Evolutionary conservation across 305 asterid species (phyloP).

Genomic region (Rubia tinctorum): DNA sequence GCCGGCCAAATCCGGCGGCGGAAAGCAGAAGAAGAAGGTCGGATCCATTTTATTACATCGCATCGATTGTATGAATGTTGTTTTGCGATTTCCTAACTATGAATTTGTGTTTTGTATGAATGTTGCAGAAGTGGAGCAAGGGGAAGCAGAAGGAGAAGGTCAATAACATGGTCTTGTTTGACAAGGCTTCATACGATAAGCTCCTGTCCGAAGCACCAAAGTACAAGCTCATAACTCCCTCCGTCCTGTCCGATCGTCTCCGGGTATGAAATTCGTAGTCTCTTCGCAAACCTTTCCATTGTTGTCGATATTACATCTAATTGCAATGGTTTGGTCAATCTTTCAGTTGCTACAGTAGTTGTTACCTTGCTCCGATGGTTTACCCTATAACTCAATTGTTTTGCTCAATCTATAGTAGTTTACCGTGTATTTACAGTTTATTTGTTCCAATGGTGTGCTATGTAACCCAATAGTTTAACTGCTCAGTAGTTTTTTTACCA

Average conservation of each 20-base stretch:
- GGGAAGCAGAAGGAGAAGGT: constrained; percentile 7
- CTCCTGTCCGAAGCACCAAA: constrained; percentile 1
- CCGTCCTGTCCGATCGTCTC: constrained; percentile 3
- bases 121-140: constrained; percentile 7
- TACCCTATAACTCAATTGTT: too few species aligned
- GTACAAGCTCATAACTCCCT: constrained; percentile 5
- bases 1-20: constrained; percentile 4
- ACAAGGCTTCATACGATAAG: not conserved
- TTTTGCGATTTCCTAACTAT: not conserved
- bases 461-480: too few species aligned
- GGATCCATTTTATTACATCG: not conserved
- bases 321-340: too few species aligned
- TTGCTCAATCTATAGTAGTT: too few species aligned
- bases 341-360: too few species aligned
- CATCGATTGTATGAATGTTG: not conserved
- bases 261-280: too few species aligned
- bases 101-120: not conserved
- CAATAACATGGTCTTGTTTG: constrained; percentile 1
- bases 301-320: too few species aligned
- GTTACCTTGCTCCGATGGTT: too few species aligned
- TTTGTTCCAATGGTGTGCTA: too few species aligned
- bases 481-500: too few species aligned
- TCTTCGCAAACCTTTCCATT: not conserved
- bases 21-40: constrained; percentile 11
- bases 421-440: too few species aligned